phyloP scores from a whole-genome alignment of 441 rosid genomes.

The Adansonia madagascariensis region DNA sequence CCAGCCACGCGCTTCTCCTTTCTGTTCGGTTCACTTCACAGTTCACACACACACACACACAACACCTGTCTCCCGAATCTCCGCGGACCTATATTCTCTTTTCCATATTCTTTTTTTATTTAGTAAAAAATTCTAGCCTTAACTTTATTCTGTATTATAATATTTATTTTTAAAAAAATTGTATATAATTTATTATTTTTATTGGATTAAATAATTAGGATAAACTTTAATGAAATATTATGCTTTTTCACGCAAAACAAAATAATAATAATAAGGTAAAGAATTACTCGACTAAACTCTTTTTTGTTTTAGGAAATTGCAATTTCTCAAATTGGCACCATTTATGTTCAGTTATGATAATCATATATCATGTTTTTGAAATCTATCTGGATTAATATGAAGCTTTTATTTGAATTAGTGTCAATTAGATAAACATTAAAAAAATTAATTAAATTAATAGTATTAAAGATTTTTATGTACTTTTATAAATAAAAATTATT shows the following conservation, averaged over 20 bases:
- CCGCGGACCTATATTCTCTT: neutral
- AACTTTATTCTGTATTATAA: neutral
- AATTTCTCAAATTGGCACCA: neutral
- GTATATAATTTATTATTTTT: no score
- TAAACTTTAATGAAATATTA: neutral
- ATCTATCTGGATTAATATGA: no score
- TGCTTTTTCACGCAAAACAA: neutral
- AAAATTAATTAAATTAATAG: no score
- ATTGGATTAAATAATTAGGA: neutral
- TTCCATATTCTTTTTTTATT: neutral
- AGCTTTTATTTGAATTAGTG: no score
- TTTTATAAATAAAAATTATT: no score
- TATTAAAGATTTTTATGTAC: no score
- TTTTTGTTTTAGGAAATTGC: neutral
- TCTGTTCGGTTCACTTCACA: neutral
- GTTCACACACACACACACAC: neutral
- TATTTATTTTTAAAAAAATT: neutral
- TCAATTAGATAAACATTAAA: no score
- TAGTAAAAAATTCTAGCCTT: neutral
- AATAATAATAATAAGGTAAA: no score
- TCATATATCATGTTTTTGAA: neutral
- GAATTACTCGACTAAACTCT: no score
- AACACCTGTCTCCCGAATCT: neutral
- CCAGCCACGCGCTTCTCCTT: conserved; percentile 35
- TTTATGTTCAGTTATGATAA: neutral